phyloP scores from a whole-genome alignment of 1,139 yeast species.

The Kazachstania sp. region DNA sequence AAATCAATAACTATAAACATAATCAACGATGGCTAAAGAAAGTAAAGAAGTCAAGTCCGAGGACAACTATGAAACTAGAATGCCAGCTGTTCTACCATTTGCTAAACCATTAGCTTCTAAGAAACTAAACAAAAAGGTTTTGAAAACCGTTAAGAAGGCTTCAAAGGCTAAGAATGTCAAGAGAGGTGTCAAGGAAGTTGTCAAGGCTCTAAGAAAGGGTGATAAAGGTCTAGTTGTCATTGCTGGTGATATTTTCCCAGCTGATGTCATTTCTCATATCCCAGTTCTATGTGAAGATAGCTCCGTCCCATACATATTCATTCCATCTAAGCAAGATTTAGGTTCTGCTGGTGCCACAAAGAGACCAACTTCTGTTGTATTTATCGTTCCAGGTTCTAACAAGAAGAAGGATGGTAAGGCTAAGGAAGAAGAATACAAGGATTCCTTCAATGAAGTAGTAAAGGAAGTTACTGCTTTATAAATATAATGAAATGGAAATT shows the following conservation, averaged over 20 bases:
- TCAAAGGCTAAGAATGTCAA: conserved; percentile 97
- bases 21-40: conserved; percentile 33
- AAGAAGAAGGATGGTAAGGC: conserved; percentile 76
- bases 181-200: conserved; percentile 98
- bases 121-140: conserved; percentile 88
- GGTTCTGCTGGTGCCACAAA: conserved; percentile 99
- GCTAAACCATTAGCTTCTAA: conserved; percentile 95
- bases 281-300: conserved; percentile 96
- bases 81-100: conserved; percentile 85
- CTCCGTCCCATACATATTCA: conserved; percentile 81
- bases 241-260: conserved; percentile 97
- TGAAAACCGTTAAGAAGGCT: conserved; percentile 93
- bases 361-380: conserved; percentile 97
- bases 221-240: conserved; percentile 93
- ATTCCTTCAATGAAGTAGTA: conserved; percentile 84
- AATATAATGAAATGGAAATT: conserved; percentile 1
- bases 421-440: conserved; percentile 80
- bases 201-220: conserved; percentile 94
- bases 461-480: conserved; percentile 56
- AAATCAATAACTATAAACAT: not conserved
- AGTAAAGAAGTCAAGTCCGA: conserved; percentile 31
- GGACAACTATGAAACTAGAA: conserved; percentile 86
- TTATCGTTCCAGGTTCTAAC: conserved; percentile 95
- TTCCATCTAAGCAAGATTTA: conserved; percentile 95
- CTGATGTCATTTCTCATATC: conserved; percentile 92